Evolutionary conservation across 73 alveolate species (phyloP), one percentile per base, ranked within the genome.

Genomic region (Halteria grandinella): DNA sequence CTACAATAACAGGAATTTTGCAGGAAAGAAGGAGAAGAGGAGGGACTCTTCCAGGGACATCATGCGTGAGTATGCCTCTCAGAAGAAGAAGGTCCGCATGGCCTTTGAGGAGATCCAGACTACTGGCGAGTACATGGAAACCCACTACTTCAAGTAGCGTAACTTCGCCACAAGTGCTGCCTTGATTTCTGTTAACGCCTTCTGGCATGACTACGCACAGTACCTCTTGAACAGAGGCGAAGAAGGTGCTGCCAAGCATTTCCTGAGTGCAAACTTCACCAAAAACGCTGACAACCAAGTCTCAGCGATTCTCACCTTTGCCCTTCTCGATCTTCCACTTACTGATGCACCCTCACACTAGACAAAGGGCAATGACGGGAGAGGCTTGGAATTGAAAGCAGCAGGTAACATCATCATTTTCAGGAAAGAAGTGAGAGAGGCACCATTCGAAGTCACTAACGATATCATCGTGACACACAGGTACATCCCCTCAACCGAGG

Each of bases 51-150:
- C 92, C 5, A 70, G 79, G 43, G 66, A 88, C 47, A 55, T 89
- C 50, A 71, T 89, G 59, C 70, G 79, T 79, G 60, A 89, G 49
- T 31, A n/a, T n/a, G n/a, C n/a, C n/a, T n/a, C n/a, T n/a, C n/a
- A n/a, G n/a, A n/a, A n/a, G n/a, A n/a, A n/a, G n/a, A n/a, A n/a
- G n/a, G n/a, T n/a, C n/a, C n/a, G 11, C 47, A 36, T 36, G 44
- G 69, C 44, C 25, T 89, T 72, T 66, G 52, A 79, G 59, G 94
- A 95, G 37, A 60, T 85, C 17, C 96, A 94, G 37, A 55, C 84
- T 34, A 87, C 98, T 4, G 88, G 83, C 54, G 98, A 95, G 81
- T 95, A 87, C 57, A 72, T 88, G 55, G 99, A 95, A 74, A 93
- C 96, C 23, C 95, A 90, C 45, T 94, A 94, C 57, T 89, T 89